A percentile compares a stretch with the other conserved stretches of the same genome.
These are phyloP conservation scores for Microstegium vimineum DNA, from an alignment of 176 grass and related monocot genomes.

Conservation along the genomic window DNA sequence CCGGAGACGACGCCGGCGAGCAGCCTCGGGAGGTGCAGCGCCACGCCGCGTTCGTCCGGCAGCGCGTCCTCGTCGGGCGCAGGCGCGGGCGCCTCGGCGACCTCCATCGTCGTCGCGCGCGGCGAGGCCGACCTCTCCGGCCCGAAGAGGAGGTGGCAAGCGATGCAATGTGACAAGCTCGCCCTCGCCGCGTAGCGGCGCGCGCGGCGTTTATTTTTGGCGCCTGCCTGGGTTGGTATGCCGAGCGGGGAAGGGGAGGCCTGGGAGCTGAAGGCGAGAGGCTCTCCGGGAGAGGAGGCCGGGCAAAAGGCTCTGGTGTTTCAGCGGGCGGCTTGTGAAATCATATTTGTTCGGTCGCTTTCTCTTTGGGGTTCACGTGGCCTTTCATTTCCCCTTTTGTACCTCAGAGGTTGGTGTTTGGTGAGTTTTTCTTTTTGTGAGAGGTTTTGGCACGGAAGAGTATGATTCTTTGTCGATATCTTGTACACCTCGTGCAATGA, in stretches of 20 bases:
- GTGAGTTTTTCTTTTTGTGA: too few relatives aligned
- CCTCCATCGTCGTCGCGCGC: slow-evolving; percentile 37
- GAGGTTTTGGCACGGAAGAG: background rate
- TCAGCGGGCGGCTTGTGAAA: slow-evolving; percentile 9
- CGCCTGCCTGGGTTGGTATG: background rate
- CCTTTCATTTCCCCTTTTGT: too few relatives aligned
- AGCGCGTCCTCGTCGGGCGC: slow-evolving; percentile 6
- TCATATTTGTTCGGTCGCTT: background rate
- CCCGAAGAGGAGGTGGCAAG: background rate
- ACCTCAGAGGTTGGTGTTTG: background rate
- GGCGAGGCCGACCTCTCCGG: background rate
- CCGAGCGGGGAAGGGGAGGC: background rate
- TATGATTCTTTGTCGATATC: too few relatives aligned
- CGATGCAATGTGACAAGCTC: background rate
- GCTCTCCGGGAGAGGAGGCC: slow-evolving; percentile 16
- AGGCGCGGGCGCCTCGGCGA: slow-evolving; percentile 20
- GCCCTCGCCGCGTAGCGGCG: background rate
- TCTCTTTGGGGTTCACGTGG: background rate
- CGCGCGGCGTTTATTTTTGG: slow-evolving; percentile 46
- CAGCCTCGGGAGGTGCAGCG: slow-evolving; percentile 46
- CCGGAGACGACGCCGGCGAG: slow-evolving; percentile 58
- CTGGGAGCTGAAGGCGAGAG: background rate
- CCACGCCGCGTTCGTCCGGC: slow-evolving; percentile 34
- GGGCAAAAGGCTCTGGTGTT: background rate
- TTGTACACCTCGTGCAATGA: too few relatives aligned